phyloP scores from a whole-genome alignment of 1,284 basidiomycete genomes.

The Pterulicium gracile region DNA sequence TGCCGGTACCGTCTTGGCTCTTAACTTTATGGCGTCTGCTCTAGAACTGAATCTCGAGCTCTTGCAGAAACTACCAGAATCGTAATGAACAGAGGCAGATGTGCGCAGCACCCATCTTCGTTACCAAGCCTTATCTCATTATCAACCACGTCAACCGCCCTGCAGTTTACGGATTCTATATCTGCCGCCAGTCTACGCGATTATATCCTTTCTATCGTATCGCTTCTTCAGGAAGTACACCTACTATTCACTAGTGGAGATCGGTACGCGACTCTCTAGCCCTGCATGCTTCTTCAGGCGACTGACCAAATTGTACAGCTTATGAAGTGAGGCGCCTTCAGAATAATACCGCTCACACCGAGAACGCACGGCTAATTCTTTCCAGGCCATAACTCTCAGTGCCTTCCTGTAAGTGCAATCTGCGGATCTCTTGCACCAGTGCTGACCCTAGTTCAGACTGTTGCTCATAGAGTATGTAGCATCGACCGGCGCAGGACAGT shows the following conservation, averaged over 20 bases:
- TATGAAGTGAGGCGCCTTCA: conserved; percentile 30
- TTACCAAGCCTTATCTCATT: background rate
- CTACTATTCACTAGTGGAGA: conserved; percentile 71
- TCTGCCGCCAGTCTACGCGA: conserved; percentile 74
- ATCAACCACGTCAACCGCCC: conserved; percentile 6
- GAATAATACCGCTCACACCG: background rate
- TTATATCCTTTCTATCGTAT: conserved; percentile 84
- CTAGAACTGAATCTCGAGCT: too few relatives aligned
- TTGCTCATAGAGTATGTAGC: conserved; percentile 82
- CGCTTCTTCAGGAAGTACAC: conserved; percentile 75
- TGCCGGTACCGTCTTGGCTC: conserved; percentile 47
- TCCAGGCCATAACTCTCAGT: conserved; percentile 63
- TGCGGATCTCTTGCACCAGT: conserved; percentile 13
- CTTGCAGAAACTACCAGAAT: conserved; percentile 50
- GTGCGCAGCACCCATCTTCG: conserved; percentile 26
- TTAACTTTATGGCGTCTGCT: too few relatives aligned
- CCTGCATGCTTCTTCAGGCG: conserved; percentile 3
- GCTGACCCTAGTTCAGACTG: conserved; percentile 34
- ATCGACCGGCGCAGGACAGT: conserved; percentile 47
- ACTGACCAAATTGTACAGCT: conserved; percentile 17
- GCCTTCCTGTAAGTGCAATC: conserved; percentile 55
- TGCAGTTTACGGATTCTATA: conserved; percentile 63
- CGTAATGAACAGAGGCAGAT: conserved; percentile 67
- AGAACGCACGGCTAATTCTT: too few relatives aligned
- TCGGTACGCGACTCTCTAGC: conserved; percentile 53